Evolutionary conservation across 352 stramenopile species (phyloP), one percentile per base, ranked within the genome.

Genomic region (Globisporangium ultimum): DNA sequence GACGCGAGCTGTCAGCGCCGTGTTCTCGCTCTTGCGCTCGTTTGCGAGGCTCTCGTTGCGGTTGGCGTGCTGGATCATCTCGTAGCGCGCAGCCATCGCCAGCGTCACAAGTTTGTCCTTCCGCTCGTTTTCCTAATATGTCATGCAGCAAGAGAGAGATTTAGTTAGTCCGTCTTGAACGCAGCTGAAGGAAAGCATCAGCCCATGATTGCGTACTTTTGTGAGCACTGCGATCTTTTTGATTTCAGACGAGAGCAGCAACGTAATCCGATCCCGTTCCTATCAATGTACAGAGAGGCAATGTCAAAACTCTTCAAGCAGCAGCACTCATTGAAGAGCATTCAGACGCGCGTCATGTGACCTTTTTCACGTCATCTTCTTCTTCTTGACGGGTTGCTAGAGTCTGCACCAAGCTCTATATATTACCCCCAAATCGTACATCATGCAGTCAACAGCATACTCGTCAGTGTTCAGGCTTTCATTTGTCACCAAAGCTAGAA

Each of bases 21-120:
- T 32, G 2, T 67, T 63, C n/a, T 77, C 59, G 10, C 66, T 62
- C 3, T 67, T 61, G 0, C 78, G 64, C 38, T 64, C 63, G 15
- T 71, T 75, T 11, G 75, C 68, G 12, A 70, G 45, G 21, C 61
- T 17, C 20, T 89, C 75, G 49, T 72, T 67, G n/a, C 66, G 64
- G 13, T 83, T 89, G 13, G 77, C 78, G 21, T 60, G 56, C 34
- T 80, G 69, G 17, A 81, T 67, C 70, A 88, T 89, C 61, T 89
- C 79, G 67, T 89, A 76, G 13, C 84, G 75, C 22, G 84, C 84
- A 48, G 71, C 83, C 84, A 94, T 94, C 2, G 84, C 80, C 18
- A 90, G 66, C n/a, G 63, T 78, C 41, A 91, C 69, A 12, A 94
- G 72, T 47, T 83, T 81, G 58, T 92, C 84, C 46, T 90, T 89